Evolutionary conservation across 1,284 basidiomycete species (phyloP).

Genomic region (Puccinia brachypodii): DNA sequence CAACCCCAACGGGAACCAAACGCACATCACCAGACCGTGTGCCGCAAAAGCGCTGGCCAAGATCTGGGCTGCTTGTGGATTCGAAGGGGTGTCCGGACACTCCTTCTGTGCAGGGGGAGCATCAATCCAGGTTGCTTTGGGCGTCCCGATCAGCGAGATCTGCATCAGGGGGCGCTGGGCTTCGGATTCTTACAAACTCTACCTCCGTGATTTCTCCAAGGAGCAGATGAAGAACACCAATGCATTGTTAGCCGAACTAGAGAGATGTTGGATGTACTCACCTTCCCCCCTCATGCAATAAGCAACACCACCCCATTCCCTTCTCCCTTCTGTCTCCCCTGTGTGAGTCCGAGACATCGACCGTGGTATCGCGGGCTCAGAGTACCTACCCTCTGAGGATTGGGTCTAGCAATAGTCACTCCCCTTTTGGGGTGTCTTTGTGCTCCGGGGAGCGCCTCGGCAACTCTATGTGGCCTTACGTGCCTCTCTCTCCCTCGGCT

Average conservation of each 20-base stretch:
- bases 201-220: background rate
- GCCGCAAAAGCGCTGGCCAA: background rate
- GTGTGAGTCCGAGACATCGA: no score
- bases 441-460: background rate
- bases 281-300: background rate
- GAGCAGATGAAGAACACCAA: background rate
- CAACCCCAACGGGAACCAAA: background rate
- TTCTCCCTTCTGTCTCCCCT: no score
- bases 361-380: no score
- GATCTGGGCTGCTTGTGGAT: background rate
- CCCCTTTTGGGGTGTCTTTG: background rate
- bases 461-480: background rate
- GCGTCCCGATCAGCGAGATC: background rate
- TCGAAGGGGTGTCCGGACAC: background rate
- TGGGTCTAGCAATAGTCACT: background rate
- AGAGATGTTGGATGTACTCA: background rate
- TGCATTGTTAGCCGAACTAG: background rate
- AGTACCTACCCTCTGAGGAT: background rate
- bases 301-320: background rate
- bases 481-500: no score
- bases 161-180: background rate
- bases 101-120: constrained; percentile 13
- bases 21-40: background rate
- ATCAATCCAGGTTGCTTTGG: background rate
- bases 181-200: background rate